Percentiles rank a stretch among this genome's conserved stretches.
These are phyloP conservation scores for Grigorovia jiainica DNA, from an alignment of 805 yeast genomes.

Conservation along the genomic window DNA sequence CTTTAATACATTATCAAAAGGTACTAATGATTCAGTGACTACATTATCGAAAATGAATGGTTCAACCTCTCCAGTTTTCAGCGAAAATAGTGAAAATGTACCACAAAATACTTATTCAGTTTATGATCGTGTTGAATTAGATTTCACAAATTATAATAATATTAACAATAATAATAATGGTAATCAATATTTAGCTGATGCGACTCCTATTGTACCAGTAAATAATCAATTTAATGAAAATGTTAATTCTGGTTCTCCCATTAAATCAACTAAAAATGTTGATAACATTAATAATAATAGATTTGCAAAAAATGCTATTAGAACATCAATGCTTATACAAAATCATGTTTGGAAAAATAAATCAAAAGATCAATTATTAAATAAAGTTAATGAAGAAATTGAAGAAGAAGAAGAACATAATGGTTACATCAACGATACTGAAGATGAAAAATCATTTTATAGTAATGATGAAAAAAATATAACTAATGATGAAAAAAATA, in stretches of 20 bases:
- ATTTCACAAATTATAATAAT: neutral
- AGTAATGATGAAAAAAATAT: slow-evolving; percentile 2
- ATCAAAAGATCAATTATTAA: too few species aligned
- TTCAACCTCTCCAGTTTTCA: neutral
- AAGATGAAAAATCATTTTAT: slow-evolving; percentile 1
- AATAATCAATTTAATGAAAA: neutral
- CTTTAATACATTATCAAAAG: neutral
- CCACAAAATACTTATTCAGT: neutral
- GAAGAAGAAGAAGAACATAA: neutral
- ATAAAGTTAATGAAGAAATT: neutral
- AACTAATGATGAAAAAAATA: neutral
- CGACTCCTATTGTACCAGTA: neutral
- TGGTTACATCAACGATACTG: neutral
- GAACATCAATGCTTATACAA: slow-evolving; percentile 13
- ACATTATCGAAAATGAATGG: neutral
- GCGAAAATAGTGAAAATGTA: neutral
- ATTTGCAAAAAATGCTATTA: slow-evolving; percentile 15
- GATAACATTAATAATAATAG: neutral
- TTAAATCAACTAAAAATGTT: neutral
- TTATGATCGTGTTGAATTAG: slow-evolving; percentile 1
- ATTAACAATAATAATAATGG: neutral
- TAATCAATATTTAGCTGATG: neutral
- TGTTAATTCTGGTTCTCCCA: neutral
- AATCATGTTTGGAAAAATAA: slow-evolving; percentile 1
- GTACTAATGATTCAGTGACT: neutral